phyloP scores from a whole-genome alignment of 2,329 filamentous ascomycete genomes.

The Pestalotiopsis fici region DNA sequence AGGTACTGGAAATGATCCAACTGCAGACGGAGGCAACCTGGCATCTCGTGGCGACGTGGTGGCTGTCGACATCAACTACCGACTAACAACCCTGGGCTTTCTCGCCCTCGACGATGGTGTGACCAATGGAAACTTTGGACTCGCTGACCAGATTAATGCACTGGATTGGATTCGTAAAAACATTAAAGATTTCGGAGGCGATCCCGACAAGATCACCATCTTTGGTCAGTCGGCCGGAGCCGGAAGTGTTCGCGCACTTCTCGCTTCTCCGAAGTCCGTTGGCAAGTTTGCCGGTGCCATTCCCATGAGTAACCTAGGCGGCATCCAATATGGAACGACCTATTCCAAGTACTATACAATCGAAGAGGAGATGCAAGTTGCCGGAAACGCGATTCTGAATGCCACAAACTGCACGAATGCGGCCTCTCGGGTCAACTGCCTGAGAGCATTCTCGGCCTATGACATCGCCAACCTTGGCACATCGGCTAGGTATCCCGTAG shows the following conservation, averaged over 20 bases:
- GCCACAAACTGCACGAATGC: constrained; percentile 53
- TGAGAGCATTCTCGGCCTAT: constrained; percentile 46
- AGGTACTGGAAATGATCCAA: constrained; percentile 40
- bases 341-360: constrained; percentile 63
- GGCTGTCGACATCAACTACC: constrained; percentile 61
- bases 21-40: constrained; percentile 54
- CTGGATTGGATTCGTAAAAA: constrained; percentile 52
- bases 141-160: constrained; percentile 49
- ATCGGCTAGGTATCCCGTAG: constrained; percentile 53
- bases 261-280: constrained; percentile 47
- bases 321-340: constrained; percentile 53
- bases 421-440: constrained; percentile 51
- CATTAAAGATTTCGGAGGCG: constrained; percentile 57
- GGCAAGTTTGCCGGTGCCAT: constrained; percentile 51
- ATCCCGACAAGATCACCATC: constrained; percentile 55
- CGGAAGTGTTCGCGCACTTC: constrained; percentile 48
- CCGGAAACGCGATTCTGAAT: constrained; percentile 51
- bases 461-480: constrained; percentile 39
- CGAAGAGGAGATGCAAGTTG: constrained; percentile 47
- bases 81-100: constrained; percentile 59
- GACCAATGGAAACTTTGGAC: constrained; percentile 49
- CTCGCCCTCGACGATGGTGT: constrained; percentile 50
- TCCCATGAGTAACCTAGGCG: constrained; percentile 40
- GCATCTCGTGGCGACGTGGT: constrained; percentile 61
- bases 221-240: constrained; percentile 58